Percentiles rank a stretch among this genome's conserved stretches.
These are phyloP conservation scores for Skeletonema marinoi DNA, from an alignment of 108 stramenopile genomes.

Conservation along the genomic window DNA sequence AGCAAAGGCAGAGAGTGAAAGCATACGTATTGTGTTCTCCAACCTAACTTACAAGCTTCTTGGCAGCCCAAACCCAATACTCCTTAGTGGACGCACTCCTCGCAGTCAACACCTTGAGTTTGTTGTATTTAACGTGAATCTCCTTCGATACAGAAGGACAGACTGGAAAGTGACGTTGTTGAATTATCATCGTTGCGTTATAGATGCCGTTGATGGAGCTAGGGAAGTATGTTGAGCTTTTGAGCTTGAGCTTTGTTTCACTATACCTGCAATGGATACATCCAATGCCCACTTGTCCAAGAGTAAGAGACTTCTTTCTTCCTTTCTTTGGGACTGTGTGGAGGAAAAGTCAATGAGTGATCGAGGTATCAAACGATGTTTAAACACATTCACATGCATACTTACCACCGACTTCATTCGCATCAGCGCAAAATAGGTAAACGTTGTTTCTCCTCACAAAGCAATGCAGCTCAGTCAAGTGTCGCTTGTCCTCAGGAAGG, in stretches of 20 bases:
- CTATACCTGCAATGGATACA: slow-evolving; percentile 69
- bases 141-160: slow-evolving; percentile 68
- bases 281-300: slow-evolving; percentile 86
- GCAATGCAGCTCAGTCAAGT: slow-evolving; percentile 84
- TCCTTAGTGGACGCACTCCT: slow-evolving; percentile 49
- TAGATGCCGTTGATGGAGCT: slow-evolving; percentile 39
- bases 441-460: slow-evolving; percentile 77
- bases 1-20: too few species aligned
- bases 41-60: slow-evolving; percentile 21
- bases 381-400: not conserved
- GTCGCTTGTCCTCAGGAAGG: slow-evolving; percentile 65
- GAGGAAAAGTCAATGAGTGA: not conserved
- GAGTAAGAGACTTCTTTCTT: slow-evolving; percentile 72
- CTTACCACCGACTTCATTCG: slow-evolving; percentile 59
- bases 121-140: slow-evolving; percentile 36
- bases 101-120: slow-evolving; percentile 39
- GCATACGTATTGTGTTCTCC: too few species aligned
- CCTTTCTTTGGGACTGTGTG: slow-evolving; percentile 70
- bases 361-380: not conserved
- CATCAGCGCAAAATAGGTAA: slow-evolving; percentile 72
- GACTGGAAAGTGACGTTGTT: slow-evolving; percentile 49
- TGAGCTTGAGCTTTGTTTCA: slow-evolving; percentile 31
- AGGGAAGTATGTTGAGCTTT: slow-evolving; percentile 48
- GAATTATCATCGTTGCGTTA: slow-evolving; percentile 52
- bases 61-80: slow-evolving; percentile 47